Base-by-base conservation (phyloP, 2,329 filamentous ascomycete genomes). In the Ceratocystis variospora region DNA sequence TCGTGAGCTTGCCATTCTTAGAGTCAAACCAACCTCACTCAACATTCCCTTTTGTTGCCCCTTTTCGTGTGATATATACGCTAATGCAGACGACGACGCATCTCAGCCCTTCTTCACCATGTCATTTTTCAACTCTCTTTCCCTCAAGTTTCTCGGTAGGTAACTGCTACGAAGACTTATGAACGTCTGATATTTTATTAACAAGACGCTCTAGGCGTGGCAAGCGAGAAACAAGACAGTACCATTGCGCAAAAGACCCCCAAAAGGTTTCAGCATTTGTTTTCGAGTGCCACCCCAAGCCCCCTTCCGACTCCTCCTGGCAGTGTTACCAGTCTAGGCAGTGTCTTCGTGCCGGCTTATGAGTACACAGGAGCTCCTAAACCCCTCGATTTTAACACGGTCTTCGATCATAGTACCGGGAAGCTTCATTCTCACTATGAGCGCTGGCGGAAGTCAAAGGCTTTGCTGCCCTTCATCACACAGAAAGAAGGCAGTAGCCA, bases 361-460 rank as follows among this genome's bases (percentile, higher is more conserved):
- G 59, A 66, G 41, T 19, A 50, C 31, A 53, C 53, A 8, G 67
- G 67, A 7, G 61, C 46, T 5, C 48, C 67, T 8, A 37, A 55
- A 2, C 15, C 44, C 12, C 33, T 66, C 17, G 41, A 68, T 45
- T 17, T 57, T 19, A 37, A 28, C 50, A 45, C n/a, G 1, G 22
- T 64, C 28, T 61, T 65, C 19, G 63, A 68, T 33, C 15, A 31
- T n/a, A 61, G 55, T 1, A 64, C 63, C 7, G 67, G 63, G 6
- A 66, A 50, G n/a, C 41, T 68, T 12, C 61, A 46, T 10, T 22
- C 41, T 28, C 33, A 44, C 12, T 48, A 68, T 44, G 44, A 37
- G 37, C 44, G 53, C 33, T 68, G 67, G 67, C 62, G 46, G 28
- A n/a, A 22, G 22, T 19, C 44, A 25, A n/a, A 37, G 45, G 8